phyloP scores from a whole-genome alignment of 2,329 filamentous ascomycete genomes.

The Paradendryphiella salina region DNA sequence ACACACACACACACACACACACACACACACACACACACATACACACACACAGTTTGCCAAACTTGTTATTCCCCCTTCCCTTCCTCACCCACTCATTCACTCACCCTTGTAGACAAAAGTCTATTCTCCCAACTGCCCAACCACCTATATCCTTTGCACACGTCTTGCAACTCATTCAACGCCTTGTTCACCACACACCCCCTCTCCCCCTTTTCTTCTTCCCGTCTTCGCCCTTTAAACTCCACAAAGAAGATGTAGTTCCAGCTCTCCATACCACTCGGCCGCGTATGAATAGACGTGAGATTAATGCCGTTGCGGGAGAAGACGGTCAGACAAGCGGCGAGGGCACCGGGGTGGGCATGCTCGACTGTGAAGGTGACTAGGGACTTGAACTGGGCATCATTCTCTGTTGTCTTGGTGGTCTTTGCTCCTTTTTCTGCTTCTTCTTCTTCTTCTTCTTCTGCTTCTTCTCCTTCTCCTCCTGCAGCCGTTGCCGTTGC shows the following conservation, averaged over 20 bases:
- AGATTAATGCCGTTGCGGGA: constrained; percentile 73
- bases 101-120: background rate
- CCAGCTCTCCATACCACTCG: constrained; percentile 74
- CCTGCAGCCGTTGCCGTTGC: background rate
- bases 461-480: background rate
- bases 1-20: too few species aligned
- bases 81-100: background rate
- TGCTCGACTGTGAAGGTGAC: constrained; percentile 82
- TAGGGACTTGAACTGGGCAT: constrained; percentile 74
- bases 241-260: constrained; percentile 96
- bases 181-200: constrained; percentile 61
- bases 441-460: background rate
- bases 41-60: background rate
- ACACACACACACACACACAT: too few species aligned
- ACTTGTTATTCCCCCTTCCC: background rate
- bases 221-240: constrained; percentile 67
- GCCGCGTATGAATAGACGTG: constrained; percentile 86
- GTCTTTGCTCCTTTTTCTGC: too few species aligned
- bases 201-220: constrained; percentile 56
- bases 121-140: constrained; percentile 65
- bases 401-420: too few species aligned
- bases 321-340: constrained; percentile 79
- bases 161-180: constrained; percentile 60
- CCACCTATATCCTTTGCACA: constrained; percentile 68
- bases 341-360: constrained; percentile 75